These are phyloP conservation scores for Auricularia auricula-judae DNA, from an alignment of 768 basidiomycete genomes.

Conservation along the genomic window DNA sequence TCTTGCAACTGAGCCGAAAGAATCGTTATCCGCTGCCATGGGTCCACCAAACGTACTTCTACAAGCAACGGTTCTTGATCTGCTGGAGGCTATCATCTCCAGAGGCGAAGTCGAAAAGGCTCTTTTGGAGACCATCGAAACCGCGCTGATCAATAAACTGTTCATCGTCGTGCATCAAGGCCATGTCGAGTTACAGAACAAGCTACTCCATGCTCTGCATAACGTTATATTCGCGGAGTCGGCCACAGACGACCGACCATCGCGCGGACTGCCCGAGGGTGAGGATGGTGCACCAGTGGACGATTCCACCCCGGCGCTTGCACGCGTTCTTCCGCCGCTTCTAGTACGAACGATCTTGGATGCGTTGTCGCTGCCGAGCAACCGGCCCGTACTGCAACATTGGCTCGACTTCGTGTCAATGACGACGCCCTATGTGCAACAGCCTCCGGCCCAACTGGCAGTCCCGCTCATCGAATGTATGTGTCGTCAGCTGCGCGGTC, in stretches of 20 bases:
- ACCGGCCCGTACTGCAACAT: conserved; percentile 78
- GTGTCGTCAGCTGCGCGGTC: conserved; percentile 52
- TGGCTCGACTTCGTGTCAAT: conserved; percentile 96
- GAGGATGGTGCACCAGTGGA: conserved; percentile 15
- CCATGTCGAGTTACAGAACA: conserved; percentile 82
- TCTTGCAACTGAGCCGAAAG: conserved; percentile 66
- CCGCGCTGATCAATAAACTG: conserved; percentile 61
- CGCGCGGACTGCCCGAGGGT: not conserved
- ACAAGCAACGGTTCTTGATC: conserved; percentile 67
- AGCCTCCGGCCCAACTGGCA: conserved; percentile 38
- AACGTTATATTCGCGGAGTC: conserved; percentile 54
- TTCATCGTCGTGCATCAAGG: conserved; percentile 58
- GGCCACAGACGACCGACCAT: not conserved
- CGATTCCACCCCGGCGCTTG: not conserved
- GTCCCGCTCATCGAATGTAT: conserved; percentile 71
- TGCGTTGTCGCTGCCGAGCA: conserved; percentile 57
- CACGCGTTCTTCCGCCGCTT: conserved; percentile 48
- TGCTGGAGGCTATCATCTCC: conserved; percentile 71
- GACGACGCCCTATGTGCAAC: conserved; percentile 44
- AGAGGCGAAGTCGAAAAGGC: conserved; percentile 66
- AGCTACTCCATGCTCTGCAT: conserved; percentile 83
- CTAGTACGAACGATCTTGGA: conserved; percentile 71
- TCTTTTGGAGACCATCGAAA: conserved; percentile 54
- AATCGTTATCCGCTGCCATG: conserved; percentile 38
- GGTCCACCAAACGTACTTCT: conserved; percentile 47